Base-by-base conservation (phyloP, 345 rosid genomes). In the Nephelium lappaceum region DNA sequence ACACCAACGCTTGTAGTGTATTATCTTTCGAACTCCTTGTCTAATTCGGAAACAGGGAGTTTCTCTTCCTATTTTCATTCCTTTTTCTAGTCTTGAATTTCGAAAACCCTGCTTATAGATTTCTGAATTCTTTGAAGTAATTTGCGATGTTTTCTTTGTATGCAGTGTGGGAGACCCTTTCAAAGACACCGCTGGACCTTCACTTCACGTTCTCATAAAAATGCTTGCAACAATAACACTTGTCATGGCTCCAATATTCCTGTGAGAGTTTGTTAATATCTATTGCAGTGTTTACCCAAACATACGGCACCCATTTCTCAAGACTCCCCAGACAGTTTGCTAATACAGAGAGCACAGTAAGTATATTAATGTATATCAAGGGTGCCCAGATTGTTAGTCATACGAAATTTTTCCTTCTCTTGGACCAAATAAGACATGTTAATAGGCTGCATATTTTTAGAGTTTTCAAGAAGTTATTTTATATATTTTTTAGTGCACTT, bases 101-200 rank as follows among this genome's bases (percentile, higher is more conserved):
- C 12, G n/a, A 45, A n/a, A 65, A 47, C 15, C 45, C 61, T 5
- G n/a, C 21, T 1, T 18, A 31, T 23, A 31, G 62, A 16, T 64
- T 16, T 75, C 47, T 64, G 27, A 64, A 23, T 25, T 65, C 31
- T 25, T 0, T 1, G 25, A 5, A 27, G 77, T 39, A 21, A 31
- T 62, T 55, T 42, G 16, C 11, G 21, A 69, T 62, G n/a, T n/a
- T 27, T 64, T 12, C 27, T 21, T 73, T 72, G 43, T 31, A n/a
- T 86, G 92, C 93, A 96, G 99, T 8, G 98, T 96, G 77, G 99
- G 99, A 77, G 99, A 96, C 77, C 99, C 98, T 15, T 94, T 96
- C 87, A 96, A 96, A 81, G 99, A 94, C 84, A 93, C 99, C 12
- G 98, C 98, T 1, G 98, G 99, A 78, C 98, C 98, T 6, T 96